phyloP scores from a whole-genome alignment of 2,329 filamentous ascomycete genomes.

The Penicillium nordicum region DNA sequence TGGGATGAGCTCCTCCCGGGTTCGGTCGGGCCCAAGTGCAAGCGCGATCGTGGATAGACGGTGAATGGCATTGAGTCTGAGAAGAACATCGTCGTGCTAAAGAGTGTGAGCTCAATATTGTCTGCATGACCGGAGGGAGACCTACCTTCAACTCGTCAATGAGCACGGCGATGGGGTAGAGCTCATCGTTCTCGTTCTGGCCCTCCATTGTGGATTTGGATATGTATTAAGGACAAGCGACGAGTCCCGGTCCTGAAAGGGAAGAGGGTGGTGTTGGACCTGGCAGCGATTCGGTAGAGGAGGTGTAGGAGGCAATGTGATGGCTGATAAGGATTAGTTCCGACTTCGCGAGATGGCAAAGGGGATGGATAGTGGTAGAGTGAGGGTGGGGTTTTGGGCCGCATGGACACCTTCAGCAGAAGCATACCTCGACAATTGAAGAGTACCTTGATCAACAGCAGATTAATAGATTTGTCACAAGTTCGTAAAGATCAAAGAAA shows the following conservation, averaged over 20 bases:
- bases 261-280: conserved; percentile 24
- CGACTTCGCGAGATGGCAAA: conserved; percentile 25
- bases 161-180: conserved; percentile 98
- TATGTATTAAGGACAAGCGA: conserved; percentile 26
- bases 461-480: conserved; percentile 19
- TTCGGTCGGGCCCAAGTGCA: conserved; percentile 90
- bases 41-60: conserved; percentile 97
- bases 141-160: conserved; percentile 97
- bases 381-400: conserved; percentile 38
- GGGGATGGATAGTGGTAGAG: conserved; percentile 24
- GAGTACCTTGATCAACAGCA: not conserved
- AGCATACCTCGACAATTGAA: conserved; percentile 23
- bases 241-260: conserved; percentile 30
- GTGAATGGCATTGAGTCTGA: conserved; percentile 97
- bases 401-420: conserved; percentile 27
- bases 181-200: conserved; percentile 90
- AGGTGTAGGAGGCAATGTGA: conserved; percentile 2
- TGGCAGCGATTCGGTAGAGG: conserved; percentile 5
- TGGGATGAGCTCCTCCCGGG: conserved; percentile 95
- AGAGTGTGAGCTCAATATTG: conserved; percentile 23
- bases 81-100: conserved; percentile 96
- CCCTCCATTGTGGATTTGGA: conserved; percentile 72
- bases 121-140: conserved; percentile 12
- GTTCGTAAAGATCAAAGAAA: not conserved
- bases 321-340: conserved; percentile 14